Base-by-base conservation (phyloP, 306 rosid genomes). In the Quercus bicolor region DNA sequence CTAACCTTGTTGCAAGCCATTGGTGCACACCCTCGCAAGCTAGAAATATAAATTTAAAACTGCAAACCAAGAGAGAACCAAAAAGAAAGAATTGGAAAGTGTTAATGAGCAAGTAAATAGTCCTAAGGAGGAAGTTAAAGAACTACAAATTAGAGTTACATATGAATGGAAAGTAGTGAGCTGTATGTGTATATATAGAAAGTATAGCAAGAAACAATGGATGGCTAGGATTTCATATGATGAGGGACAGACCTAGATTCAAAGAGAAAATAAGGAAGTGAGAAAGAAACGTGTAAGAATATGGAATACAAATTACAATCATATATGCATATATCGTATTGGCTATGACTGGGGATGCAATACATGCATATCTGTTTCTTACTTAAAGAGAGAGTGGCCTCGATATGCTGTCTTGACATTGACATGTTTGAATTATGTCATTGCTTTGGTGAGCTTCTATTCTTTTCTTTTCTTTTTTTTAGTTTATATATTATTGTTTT, bases 231-330 rank as follows among this genome's bases (percentile, higher is more conserved):
- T 82, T 12, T 34, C 71, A 55, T 72, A 48, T 48, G 53, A 62
- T 21, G 60, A 60, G 71, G 78, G 75, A 56, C 73, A 26, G 68
- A 52, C 59, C 14, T n/a, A 56, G 31, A 28, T 28, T 82, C 78
- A 56, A 24, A 23, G 56, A 82, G 16, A 43, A 57, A 72, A 55
- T 72, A 74, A 81, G 72, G 12, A 13, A 60, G 71, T 14, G 53
- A 29, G 40, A 75, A 65, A 70, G 75, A 79, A 75, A 52, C 84
- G 53, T 13, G 89, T 88, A 88, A 75, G 19, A 28, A 64, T 70
- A 80, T 84, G 77, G 92, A 75, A 86, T 86, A 43, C 76, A 72
- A 68, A 75, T 84, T 86, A 43, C 76, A 72, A 68, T 57, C 45
- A 34, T 28, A 48, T 48, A 48, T 12, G 16, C 16, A 10, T 3